phyloP scores from a whole-genome alignment of 2,329 filamentous ascomycete species.

The Diaporthe capsici region DNA sequence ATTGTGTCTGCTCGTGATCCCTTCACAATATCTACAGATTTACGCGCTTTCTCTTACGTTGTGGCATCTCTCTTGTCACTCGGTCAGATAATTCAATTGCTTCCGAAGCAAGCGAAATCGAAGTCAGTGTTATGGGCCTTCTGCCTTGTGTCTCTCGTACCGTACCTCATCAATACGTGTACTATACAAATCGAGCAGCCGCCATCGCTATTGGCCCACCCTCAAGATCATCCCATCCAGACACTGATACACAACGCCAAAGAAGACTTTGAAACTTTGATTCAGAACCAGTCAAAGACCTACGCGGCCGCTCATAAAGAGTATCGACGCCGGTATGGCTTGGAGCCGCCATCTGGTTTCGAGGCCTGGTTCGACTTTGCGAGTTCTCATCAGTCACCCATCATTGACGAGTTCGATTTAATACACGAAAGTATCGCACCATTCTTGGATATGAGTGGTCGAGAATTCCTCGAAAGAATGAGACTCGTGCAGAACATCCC shows the following conservation, averaged over 20 bases:
- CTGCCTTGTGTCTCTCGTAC: constrained; percentile 48
- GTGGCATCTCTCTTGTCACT: constrained; percentile 50
- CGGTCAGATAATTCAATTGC: constrained; percentile 48
- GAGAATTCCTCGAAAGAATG: constrained; percentile 51
- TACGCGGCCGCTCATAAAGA: constrained; percentile 54
- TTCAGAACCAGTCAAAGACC: constrained; percentile 55
- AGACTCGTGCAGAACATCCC: constrained; percentile 1
- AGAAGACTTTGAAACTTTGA: constrained; percentile 49
- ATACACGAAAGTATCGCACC: constrained; percentile 58
- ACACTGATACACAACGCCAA: constrained; percentile 48
- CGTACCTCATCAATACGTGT: constrained; percentile 49
- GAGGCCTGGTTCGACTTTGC: constrained; percentile 62
- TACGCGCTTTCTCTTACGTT: constrained; percentile 47
- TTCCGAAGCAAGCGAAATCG: constrained; percentile 50
- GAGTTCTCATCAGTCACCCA: constrained; percentile 53
- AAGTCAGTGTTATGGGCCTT: constrained; percentile 51
- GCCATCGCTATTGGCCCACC: neutral
- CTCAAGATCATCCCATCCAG: constrained; percentile 54
- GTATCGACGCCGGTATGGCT: constrained; percentile 59
- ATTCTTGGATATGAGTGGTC: constrained; percentile 56
- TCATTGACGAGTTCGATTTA: constrained; percentile 65
- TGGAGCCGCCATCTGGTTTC: constrained; percentile 62
- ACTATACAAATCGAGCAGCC: constrained; percentile 45
- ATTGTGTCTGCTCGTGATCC: constrained; percentile 50
- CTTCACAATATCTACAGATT: constrained; percentile 45